Evolutionary conservation across 108 stramenopile genomes (phyloP), one percentile per base, ranked within the genome.

Genomic region (Fistulifera pelliculosa): DNA sequence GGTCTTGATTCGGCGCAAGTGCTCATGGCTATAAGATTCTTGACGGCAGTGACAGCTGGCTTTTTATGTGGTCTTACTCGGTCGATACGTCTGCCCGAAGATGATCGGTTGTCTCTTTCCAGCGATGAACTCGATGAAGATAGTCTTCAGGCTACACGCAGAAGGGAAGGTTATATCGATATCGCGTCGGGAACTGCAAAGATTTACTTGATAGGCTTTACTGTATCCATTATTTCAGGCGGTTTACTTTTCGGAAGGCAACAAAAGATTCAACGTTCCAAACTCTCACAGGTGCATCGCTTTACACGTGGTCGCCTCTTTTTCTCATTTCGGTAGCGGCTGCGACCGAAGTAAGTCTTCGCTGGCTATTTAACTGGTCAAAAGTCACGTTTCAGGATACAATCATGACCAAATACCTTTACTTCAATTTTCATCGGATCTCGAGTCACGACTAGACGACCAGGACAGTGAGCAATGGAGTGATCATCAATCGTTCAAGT

Each of bases 171-270:
- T 16, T 18, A 17, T 43, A n/a, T 49, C 6, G 45, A 47, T 12
- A 19, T 50, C 31, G 21, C 56, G 8, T 49, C 63, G 2, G 48
- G 49, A 13, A 58, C 62, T 12, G 62, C 69, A 13, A 64, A 58
- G 39, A 45, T 64, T 0, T 70, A 58, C 27, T 25, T 56, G 51
- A 56, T 62, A 1, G 69, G 61, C 0, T 58, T 63, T 52, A 54
- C 69, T 7, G 31, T 58, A 17, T 70, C 69, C 0, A 58, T 70
- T n/a, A 39, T 70, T 21, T 55, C 54, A 10, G 69, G 69, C 25
- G 69, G 69, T 12, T 40, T 69, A 21, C 27, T 62, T 69, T 47
- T 42, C 52, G 60, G 19, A 47, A 56, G 15, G 55, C 55, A n/a
- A 39, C 58, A 14, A 64, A 38, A 11, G 61, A 62, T 62, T 52